phyloP scores from a whole-genome alignment of 164 flowering plant species.

The Taxillus chinensis region DNA sequence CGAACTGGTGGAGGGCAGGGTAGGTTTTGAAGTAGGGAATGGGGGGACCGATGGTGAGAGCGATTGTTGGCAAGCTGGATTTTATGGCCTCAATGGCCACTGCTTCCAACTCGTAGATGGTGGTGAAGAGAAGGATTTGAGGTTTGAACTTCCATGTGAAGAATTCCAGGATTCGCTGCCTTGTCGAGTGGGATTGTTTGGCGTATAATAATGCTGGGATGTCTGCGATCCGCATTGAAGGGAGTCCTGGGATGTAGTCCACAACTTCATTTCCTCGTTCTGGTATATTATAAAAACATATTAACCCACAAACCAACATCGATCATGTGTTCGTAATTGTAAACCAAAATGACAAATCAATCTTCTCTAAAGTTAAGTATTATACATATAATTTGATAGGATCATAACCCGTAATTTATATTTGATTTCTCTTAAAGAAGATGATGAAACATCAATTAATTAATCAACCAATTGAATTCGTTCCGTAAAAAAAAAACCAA shows the following conservation, averaged over 20 bases:
- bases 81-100: slow-evolving; percentile 21
- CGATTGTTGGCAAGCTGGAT: slow-evolving; percentile 18
- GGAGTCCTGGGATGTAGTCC: slow-evolving; percentile 46
- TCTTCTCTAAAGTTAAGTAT: too few relatives aligned
- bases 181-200: neutral
- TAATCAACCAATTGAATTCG: too few relatives aligned
- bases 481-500: too few relatives aligned
- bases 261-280: slow-evolving; percentile 22
- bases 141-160: slow-evolving; percentile 18
- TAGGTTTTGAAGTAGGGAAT: slow-evolving; percentile 19
- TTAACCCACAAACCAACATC: too few relatives aligned
- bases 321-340: too few relatives aligned
- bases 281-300: slow-evolving; percentile 6
- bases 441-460: too few relatives aligned
- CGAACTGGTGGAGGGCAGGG: too few relatives aligned
- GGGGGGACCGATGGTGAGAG: slow-evolving; percentile 39
- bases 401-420: too few relatives aligned
- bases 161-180: slow-evolving; percentile 4
- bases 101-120: slow-evolving; percentile 43
- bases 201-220: slow-evolving; percentile 20
- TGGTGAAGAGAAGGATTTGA: slow-evolving; percentile 33
- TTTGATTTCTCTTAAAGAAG: too few relatives aligned
- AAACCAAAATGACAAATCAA: too few relatives aligned
- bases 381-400: too few relatives aligned
- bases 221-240: slow-evolving; percentile 29